Percentiles rank a stretch among this genome's conserved stretches.
Evolutionary conservation across 106 monocot genomes (phyloP).

Genomic region (Allium fistulosum): DNA sequence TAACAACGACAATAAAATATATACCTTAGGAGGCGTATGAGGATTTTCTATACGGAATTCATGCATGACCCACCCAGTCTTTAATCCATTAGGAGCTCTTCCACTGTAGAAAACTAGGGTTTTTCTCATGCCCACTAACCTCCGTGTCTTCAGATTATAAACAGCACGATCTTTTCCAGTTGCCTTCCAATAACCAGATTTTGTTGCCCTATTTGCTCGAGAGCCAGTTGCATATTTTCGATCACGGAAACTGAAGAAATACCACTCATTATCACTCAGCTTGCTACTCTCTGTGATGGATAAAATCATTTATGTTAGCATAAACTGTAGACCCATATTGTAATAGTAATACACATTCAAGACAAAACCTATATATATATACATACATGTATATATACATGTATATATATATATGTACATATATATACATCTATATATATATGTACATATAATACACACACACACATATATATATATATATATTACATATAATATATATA

Average conservation of each 20-base stretch:
- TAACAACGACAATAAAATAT: neutral
- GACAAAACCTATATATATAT: no score
- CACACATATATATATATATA: no score
- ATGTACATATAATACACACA: no score
- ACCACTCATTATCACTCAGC: conserved; percentile 60
- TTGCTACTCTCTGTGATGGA: conserved; percentile 38
- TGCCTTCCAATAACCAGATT: conserved; percentile 63
- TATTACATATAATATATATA: no score
- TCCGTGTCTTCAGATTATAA: conserved; percentile 12
- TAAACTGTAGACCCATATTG: no score
- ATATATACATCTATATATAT: neutral
- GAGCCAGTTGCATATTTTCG: conserved; percentile 68
- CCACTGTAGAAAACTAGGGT: conserved; percentile 65
- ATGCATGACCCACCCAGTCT: conserved; percentile 65
- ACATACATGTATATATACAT: no score
- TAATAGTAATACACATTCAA: no score
- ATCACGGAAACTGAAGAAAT: conserved; percentile 79
- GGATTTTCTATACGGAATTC: conserved; percentile 52
- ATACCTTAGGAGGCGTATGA: conserved; percentile 41
- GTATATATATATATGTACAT: neutral
- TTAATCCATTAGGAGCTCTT: conserved; percentile 47
- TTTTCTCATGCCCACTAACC: conserved; percentile 58
- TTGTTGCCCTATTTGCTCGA: conserved; percentile 55
- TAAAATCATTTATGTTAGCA: no score
- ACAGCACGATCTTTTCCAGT: conserved; percentile 50